Evolutionary conservation across 495 filamentous ascomycete genomes (phyloP).

Genomic region (Letharia lupina): DNA sequence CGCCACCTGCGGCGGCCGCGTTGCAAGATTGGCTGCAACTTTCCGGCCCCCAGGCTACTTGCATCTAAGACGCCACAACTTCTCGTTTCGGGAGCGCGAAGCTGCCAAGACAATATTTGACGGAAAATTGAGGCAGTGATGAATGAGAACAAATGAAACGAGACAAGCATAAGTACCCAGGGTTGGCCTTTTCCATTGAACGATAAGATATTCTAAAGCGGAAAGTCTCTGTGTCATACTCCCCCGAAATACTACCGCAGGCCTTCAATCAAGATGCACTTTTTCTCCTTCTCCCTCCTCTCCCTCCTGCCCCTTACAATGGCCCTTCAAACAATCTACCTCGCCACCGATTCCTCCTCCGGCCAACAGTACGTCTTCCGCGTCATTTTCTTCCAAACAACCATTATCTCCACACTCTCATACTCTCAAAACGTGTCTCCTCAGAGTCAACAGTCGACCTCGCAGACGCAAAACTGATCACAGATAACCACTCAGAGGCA

Average conservation of each 20-base stretch:
- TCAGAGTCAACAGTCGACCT: no score
- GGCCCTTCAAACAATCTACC: no score
- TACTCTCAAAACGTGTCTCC: no score
- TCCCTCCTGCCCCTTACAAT: no score
- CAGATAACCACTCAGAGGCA: no score
- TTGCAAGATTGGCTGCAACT: neutral
- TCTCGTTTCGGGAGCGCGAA: neutral
- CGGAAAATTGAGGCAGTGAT: neutral
- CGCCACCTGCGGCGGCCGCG: neutral
- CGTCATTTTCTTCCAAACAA: no score
- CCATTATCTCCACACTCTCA: no score
- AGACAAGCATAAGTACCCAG: neutral
- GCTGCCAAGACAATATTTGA: neutral
- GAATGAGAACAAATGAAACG: neutral
- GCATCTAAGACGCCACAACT: neutral
- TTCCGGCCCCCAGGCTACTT: neutral
- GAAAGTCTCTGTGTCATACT: neutral
- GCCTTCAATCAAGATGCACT: no score
- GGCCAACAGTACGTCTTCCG: neutral
- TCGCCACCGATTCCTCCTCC: no score
- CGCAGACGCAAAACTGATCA: no score
- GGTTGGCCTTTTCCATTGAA: neutral
- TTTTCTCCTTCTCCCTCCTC: no score
- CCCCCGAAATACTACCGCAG: neutral
- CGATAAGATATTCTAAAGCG: neutral